Conservation (phyloP, 164 flowering plant species). For the Tetrastigma voinierianum region DNA sequence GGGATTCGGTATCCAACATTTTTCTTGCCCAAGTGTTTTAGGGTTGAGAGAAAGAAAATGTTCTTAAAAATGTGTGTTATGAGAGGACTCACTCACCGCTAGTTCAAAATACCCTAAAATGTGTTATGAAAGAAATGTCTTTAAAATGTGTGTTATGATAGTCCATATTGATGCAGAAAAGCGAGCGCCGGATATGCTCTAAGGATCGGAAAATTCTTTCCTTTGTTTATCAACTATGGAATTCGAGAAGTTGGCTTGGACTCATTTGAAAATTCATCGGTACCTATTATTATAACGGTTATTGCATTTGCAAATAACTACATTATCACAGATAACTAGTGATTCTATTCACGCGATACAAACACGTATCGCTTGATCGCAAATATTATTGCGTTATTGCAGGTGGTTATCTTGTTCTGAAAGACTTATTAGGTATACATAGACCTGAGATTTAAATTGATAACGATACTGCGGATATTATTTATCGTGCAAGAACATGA, state of each 20-base stretch:
- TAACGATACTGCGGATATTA: no score
- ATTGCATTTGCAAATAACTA: background rate
- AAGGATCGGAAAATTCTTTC: background rate
- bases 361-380: no score
- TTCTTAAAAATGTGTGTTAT: background rate
- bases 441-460: no score
- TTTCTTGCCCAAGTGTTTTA: background rate
- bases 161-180: no score
- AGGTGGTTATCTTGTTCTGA: background rate
- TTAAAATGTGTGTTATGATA: no score
- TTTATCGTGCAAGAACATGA: background rate
- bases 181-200: no score
- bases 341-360: background rate
- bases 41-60: background rate
- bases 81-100: background rate
- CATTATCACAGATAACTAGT: background rate
- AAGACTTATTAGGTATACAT: no score
- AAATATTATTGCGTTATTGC: no score
- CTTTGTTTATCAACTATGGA: background rate
- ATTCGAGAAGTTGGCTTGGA: no score
- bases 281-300: background rate
- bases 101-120: no score
- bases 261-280: background rate
- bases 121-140: no score
- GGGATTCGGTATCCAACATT: background rate